These are phyloP conservation scores for Globisporangium echinulatum DNA, from an alignment of 352 stramenopile genomes.

Conservation along the genomic window DNA sequence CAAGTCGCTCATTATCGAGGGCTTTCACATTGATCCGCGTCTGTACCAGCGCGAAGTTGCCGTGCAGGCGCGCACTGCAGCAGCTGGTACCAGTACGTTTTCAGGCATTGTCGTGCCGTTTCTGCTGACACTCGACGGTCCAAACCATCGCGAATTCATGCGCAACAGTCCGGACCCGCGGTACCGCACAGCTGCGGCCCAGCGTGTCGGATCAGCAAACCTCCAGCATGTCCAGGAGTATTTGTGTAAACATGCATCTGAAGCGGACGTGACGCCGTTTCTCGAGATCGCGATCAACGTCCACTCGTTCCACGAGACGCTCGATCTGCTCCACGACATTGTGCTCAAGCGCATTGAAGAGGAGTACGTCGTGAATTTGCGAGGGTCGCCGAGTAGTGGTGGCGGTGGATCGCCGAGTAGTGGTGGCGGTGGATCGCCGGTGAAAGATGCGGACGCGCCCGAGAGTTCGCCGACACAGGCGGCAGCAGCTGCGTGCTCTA, in stretches of 20 bases:
- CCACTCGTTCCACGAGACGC: slow-evolving; percentile 82
- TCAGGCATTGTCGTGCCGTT: slow-evolving; percentile 82
- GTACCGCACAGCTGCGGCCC: slow-evolving; percentile 53
- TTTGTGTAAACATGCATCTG: slow-evolving; percentile 38
- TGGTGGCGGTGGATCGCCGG: too few species aligned
- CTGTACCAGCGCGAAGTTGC: slow-evolving; percentile 75
- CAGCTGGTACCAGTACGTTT: slow-evolving; percentile 13
- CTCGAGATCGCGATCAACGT: slow-evolving; percentile 76
- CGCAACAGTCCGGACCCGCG: slow-evolving; percentile 74
- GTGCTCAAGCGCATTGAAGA: slow-evolving; percentile 82
- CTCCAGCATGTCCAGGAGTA: slow-evolving; percentile 79
- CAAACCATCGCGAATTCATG: slow-evolving; percentile 76
- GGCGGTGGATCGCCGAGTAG: too few species aligned
- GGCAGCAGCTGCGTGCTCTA: too few species aligned
- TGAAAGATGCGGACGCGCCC: too few species aligned
- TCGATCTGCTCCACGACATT: slow-evolving; percentile 81
- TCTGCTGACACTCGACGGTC: slow-evolving; percentile 55
- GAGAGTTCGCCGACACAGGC: too few species aligned
- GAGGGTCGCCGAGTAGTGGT: too few species aligned
- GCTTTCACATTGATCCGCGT: slow-evolving; percentile 81
- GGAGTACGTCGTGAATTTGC: slow-evolving; percentile 35
- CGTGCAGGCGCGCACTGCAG: slow-evolving; percentile 21
- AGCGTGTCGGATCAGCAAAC: slow-evolving; percentile 51
- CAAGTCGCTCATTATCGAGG: slow-evolving; percentile 86
- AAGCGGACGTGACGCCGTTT: slow-evolving; percentile 50